Evolutionary conservation across 1,284 basidiomycete genomes (phyloP).

Genomic region (Meripilus lineatus): DNA sequence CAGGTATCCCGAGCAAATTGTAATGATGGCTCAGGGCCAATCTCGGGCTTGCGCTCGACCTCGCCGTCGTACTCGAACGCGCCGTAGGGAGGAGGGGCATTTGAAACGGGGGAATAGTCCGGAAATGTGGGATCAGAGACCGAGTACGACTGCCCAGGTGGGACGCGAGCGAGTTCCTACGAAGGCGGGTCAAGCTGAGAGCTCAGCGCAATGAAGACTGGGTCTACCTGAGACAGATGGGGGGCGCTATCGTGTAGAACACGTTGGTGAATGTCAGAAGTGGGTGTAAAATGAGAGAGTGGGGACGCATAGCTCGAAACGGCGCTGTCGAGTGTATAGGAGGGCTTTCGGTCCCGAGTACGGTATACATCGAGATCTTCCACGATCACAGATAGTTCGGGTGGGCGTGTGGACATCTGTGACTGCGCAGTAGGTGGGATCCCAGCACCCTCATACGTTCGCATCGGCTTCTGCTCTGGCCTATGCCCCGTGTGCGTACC

Average conservation of each 20-base stretch:
- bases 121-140: slow-evolving; percentile 14
- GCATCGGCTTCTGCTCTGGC: slow-evolving; percentile 5
- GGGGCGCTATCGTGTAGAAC: not conserved
- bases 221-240: slow-evolving; percentile 1
- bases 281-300: not conserved
- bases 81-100: not conserved
- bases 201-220: not conserved
- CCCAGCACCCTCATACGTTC: slow-evolving; percentile 3
- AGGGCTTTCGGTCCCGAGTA: not conserved
- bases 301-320: slow-evolving; percentile 2
- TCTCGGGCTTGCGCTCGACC: slow-evolving; percentile 28
- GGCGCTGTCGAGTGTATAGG: slow-evolving; percentile 1
- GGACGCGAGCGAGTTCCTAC: slow-evolving; percentile 12
- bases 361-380: slow-evolving; percentile 4
- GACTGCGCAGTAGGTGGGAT: slow-evolving; percentile 14
- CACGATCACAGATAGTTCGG: slow-evolving; percentile 1
- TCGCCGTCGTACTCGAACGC: slow-evolving; percentile 28
- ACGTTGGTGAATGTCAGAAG: not conserved
- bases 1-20: slow-evolving; percentile 66
- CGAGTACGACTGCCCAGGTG: slow-evolving; percentile 18
- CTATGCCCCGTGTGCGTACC: slow-evolving; percentile 1
- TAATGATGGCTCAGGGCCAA: slow-evolving; percentile 50
- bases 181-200: not conserved
- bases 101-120: slow-evolving; percentile 2
- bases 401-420: slow-evolving; percentile 18